A percentile compares a stretch with the other conserved stretches of the same genome.
These are phyloP conservation scores for Aspergillus bombycis DNA, from an alignment of 2,329 filamentous ascomycete species.

Conservation along the genomic window DNA sequence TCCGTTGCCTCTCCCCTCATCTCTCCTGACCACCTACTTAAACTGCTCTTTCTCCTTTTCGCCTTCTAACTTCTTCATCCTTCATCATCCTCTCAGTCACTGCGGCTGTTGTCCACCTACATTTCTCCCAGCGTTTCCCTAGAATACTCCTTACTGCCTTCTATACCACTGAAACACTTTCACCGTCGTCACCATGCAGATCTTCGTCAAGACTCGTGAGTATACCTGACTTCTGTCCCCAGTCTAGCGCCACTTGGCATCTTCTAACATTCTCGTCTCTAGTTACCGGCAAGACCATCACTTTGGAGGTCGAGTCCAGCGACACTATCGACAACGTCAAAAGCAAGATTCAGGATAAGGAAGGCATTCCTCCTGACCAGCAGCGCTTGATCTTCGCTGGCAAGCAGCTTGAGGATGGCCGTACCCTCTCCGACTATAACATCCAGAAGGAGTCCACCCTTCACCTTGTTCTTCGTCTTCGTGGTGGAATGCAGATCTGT, in stretches of 20 bases:
- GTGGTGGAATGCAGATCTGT: slow-evolving; percentile 67
- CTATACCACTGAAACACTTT: slow-evolving; percentile 24
- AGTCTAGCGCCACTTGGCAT: slow-evolving; percentile 22
- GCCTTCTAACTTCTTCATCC: slow-evolving; percentile 21
- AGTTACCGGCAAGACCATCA: slow-evolving; percentile 65
- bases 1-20: slow-evolving; percentile 28
- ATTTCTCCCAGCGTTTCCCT: neutral
- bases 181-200: slow-evolving; percentile 73
- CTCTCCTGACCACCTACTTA: slow-evolving; percentile 34
- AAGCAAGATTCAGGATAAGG: slow-evolving; percentile 64
- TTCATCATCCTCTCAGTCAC: slow-evolving; percentile 11
- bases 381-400: slow-evolving; percentile 62
- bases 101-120: neutral
- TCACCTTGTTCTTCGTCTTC: slow-evolving; percentile 74
- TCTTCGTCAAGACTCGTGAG: slow-evolving; percentile 96
- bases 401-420: slow-evolving; percentile 62
- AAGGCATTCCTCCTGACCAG: slow-evolving; percentile 62
- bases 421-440: slow-evolving; percentile 59
- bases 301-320: slow-evolving; percentile 53
- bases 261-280: slow-evolving; percentile 37
- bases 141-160: slow-evolving; percentile 9
- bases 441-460: slow-evolving; percentile 68
- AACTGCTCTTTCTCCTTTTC: slow-evolving; percentile 28
- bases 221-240: slow-evolving; percentile 42
- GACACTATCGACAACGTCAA: slow-evolving; percentile 59